These are phyloP conservation scores for Cercophora newfieldiana DNA, from an alignment of 495 filamentous ascomycete species.

Conservation along the genomic window DNA sequence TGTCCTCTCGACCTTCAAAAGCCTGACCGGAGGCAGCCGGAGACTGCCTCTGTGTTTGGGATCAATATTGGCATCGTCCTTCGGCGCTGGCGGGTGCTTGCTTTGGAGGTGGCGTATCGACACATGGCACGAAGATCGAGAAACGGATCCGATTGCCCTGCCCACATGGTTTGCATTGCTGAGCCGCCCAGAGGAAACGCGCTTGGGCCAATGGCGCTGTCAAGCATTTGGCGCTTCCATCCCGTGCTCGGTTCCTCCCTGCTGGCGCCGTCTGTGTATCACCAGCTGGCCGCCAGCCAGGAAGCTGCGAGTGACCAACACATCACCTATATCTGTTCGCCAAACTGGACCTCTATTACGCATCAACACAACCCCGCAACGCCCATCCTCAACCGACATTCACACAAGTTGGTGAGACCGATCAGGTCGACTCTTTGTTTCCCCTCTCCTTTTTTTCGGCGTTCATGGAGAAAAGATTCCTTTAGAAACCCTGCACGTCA, in stretches of 20 bases:
- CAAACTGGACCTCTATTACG: neutral
- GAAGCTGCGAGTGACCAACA: slow-evolving; percentile 6
- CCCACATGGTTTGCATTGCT: neutral
- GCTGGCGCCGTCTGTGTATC: slow-evolving; percentile 8
- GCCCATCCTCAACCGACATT: neutral
- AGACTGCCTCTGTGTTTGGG: neutral
- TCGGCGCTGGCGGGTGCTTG: no score
- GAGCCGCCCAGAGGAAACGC: neutral
- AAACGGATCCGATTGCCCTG: neutral
- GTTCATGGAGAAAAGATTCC: neutral
- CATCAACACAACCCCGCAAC: neutral
- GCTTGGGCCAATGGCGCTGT: slow-evolving; percentile 9
- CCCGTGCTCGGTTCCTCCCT: slow-evolving; percentile 15
- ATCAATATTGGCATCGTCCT: neutral
- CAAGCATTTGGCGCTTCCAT: neutral
- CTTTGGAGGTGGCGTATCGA: neutral
- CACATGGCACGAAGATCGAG: neutral
- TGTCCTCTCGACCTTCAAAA: neutral
- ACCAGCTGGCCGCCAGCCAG: slow-evolving; percentile 5
- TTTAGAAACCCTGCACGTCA: neutral
- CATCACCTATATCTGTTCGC: neutral
- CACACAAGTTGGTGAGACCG: neutral
- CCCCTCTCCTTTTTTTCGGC: neutral
- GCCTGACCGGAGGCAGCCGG: neutral
- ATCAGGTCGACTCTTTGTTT: neutral